Percentiles rank a stretch among this genome's conserved stretches.
Conservation (phyloP, 2,329 filamentous ascomycete genomes). For the Colletotrichum nymphaeae region DNA sequence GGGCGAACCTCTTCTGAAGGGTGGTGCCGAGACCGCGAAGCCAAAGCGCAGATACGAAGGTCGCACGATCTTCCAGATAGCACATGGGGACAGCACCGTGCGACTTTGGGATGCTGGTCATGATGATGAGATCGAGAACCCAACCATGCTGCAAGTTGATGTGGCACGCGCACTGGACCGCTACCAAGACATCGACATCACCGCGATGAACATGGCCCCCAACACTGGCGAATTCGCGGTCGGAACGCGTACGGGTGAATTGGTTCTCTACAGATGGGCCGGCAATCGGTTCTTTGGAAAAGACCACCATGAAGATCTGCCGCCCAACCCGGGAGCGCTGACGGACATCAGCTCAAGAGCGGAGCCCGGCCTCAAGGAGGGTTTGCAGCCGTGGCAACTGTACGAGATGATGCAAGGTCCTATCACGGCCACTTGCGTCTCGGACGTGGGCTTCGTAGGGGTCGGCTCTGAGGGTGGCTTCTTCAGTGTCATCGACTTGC, state of each 20-base stretch:
- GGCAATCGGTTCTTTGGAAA: conserved; percentile 78
- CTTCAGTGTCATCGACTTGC: conserved; percentile 85
- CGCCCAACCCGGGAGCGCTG: conserved; percentile 74
- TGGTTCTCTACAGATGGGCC: conserved; percentile 90
- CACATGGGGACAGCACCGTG: conserved; percentile 92
- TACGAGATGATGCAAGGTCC: conserved; percentile 87
- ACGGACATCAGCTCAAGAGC: conserved; percentile 79
- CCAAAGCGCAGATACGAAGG: conserved; percentile 82
- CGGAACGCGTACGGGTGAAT: conserved; percentile 85
- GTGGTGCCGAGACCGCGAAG: conserved; percentile 79
- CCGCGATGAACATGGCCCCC: conserved; percentile 83
- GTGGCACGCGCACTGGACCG: conserved; percentile 84
- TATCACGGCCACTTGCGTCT: conserved; percentile 82
- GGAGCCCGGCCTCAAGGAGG: conserved; percentile 80
- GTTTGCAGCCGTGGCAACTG: conserved; percentile 81
- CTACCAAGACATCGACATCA: conserved; percentile 81
- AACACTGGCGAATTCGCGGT: conserved; percentile 86
- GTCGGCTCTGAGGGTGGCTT: conserved; percentile 87
- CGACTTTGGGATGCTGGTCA: conserved; percentile 93
- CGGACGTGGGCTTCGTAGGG: conserved; percentile 93
- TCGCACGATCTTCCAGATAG: conserved; percentile 85
- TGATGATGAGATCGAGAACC: conserved; percentile 93
- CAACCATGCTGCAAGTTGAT: conserved; percentile 84
- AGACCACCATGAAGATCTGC: conserved; percentile 60
- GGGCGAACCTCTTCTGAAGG: conserved; percentile 81